Conservation (phyloP, 306 rosid species). For the Cicer pinnatifidum region DNA sequence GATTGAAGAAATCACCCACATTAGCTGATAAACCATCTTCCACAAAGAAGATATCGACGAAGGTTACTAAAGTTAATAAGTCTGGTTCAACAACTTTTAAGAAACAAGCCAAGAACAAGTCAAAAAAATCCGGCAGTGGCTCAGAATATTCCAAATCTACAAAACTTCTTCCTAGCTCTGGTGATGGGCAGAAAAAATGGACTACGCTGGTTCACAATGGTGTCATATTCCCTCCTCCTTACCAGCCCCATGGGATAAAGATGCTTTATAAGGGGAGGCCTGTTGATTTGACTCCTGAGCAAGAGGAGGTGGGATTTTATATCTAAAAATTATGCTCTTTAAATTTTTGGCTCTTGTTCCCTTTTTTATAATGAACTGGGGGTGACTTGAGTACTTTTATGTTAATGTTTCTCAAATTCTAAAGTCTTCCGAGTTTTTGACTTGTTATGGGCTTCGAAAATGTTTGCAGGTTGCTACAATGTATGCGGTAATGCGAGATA, state of each 20-base stretch:
- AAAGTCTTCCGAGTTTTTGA: not conserved
- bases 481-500: slow-evolving; percentile 96
- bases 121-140: slow-evolving; percentile 48
- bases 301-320: slow-evolving; percentile 80
- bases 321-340: slow-evolving; percentile 9
- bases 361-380: not conserved
- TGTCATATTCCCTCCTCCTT: slow-evolving; percentile 93
- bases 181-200: slow-evolving; percentile 99
- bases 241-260: slow-evolving; percentile 77
- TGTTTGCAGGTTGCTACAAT: slow-evolving; percentile 89
- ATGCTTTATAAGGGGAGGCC: slow-evolving; percentile 79
- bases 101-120: slow-evolving; percentile 48
- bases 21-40: slow-evolving; percentile 45
- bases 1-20: slow-evolving; percentile 32
- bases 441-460: slow-evolving; percentile 31
- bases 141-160: slow-evolving; percentile 84
- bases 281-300: slow-evolving; percentile 77
- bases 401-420: slow-evolving; percentile 1
- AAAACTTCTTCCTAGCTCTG: slow-evolving; percentile 75
- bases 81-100: slow-evolving; percentile 45
- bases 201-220: slow-evolving; percentile 89
- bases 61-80: slow-evolving; percentile 51
- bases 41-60: slow-evolving; percentile 41
- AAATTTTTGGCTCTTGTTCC: not conserved
- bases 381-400: slow-evolving; percentile 13